These are phyloP conservation scores for Wickerhamiella allomyrinae DNA, from an alignment of 805 yeast genomes.

Conservation along the genomic window DNA sequence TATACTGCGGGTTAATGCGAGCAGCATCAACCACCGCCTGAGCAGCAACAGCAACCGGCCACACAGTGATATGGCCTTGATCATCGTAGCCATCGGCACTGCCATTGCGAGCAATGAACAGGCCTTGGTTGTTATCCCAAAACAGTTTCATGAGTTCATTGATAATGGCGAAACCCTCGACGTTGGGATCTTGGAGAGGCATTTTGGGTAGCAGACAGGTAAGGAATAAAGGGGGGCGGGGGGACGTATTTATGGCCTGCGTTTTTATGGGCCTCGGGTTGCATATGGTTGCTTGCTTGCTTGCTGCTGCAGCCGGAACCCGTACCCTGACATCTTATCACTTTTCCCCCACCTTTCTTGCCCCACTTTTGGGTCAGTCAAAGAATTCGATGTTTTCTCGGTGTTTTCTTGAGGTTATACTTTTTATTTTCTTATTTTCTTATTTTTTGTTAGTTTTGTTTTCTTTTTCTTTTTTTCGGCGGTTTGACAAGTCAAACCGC, in stretches of 20 bases:
- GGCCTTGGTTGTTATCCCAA: conserved; percentile 17
- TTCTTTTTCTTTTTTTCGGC: too few species aligned
- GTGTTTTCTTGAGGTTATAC: too few species aligned
- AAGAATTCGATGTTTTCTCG: too few species aligned
- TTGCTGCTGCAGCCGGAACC: background rate
- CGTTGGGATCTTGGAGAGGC: conserved; percentile 18
- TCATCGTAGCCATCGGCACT: conserved; percentile 35
- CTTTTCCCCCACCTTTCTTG: too few species aligned
- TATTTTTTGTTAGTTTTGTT: too few species aligned
- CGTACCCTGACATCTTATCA: too few species aligned
- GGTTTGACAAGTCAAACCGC: too few species aligned
- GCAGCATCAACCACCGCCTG: conserved; percentile 60
- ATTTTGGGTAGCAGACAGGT: background rate
- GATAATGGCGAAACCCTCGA: conserved; percentile 19
- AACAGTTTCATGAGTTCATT: conserved; percentile 14
- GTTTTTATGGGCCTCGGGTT: background rate
- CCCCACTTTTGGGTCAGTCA: too few species aligned
- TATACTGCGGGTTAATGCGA: conserved; percentile 32
- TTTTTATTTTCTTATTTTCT: too few species aligned
- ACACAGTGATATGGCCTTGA: conserved; percentile 43
- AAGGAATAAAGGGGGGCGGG: background rate
- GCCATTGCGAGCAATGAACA: conserved; percentile 18
- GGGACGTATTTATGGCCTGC: background rate
- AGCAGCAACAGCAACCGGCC: conserved; percentile 53
- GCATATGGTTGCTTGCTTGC: background rate